These are phyloP conservation scores for Russula sp. DNA, from an alignment of 768 basidiomycete genomes.

Conservation along the genomic window DNA sequence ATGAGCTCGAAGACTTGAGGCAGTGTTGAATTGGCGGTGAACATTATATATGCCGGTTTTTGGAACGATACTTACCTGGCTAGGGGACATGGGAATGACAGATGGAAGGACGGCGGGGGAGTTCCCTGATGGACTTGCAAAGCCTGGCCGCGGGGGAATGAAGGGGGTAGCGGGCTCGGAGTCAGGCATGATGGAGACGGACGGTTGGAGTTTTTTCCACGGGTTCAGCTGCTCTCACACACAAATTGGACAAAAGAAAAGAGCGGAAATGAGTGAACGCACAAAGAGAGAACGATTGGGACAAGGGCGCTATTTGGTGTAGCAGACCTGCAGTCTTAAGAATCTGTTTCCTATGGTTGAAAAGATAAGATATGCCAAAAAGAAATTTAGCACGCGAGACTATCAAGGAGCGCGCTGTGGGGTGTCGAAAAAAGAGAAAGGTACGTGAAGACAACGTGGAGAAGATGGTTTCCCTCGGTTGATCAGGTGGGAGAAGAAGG, in stretches of 20 bases:
- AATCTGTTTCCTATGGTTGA: neutral
- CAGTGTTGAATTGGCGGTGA: conserved; percentile 4
- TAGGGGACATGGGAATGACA: conserved; percentile 26
- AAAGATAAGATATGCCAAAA: conserved; percentile 5
- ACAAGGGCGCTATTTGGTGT: neutral
- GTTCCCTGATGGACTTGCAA: conserved; percentile 18
- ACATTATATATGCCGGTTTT: neutral
- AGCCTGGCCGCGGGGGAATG: conserved; percentile 28
- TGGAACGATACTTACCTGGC: conserved; percentile 5
- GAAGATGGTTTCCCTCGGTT: neutral
- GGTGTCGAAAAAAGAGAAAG: neutral
- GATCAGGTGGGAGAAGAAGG: conserved; percentile 8
- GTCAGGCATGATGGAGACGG: conserved; percentile 13
- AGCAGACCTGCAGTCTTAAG: neutral
- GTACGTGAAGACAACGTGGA: neutral
- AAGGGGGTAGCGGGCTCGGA: conserved; percentile 26
- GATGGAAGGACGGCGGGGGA: conserved; percentile 23
- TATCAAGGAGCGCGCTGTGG: neutral
- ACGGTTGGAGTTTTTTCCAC: conserved; percentile 9
- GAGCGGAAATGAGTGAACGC: conserved; percentile 7
- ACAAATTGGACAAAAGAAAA: neutral
- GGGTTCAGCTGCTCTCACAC: conserved; percentile 12
- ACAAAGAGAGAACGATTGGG: neutral
- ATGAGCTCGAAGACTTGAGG: conserved; percentile 19
- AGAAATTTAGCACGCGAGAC: neutral